Evolutionary conservation across 192 early-diverging fungal species (phyloP).

Genomic region (Mortierella alpina): DNA sequence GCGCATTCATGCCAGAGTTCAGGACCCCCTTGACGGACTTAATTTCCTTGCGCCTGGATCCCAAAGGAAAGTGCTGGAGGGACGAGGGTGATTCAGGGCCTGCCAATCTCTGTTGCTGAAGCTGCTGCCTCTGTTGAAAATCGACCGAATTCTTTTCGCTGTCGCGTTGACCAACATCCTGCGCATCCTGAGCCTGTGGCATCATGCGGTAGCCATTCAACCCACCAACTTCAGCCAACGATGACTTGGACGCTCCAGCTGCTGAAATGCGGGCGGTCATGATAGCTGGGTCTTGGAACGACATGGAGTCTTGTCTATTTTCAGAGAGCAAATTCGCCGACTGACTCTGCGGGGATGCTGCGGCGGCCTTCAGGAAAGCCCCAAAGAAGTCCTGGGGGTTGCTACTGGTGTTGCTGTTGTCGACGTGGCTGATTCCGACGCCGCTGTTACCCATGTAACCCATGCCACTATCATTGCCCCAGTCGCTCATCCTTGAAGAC

Average conservation of each 20-base stretch:
- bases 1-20: conserved; percentile 52
- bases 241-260: conserved; percentile 8
- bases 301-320: conserved; percentile 15
- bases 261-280: conserved; percentile 63
- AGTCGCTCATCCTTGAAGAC: conserved; percentile 31
- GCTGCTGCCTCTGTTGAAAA: conserved; percentile 6
- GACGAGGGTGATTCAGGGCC: conserved; percentile 39
- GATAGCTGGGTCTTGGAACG: conserved; percentile 71
- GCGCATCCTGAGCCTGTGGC: not conserved
- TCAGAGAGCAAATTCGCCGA: not conserved
- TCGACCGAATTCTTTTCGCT: not conserved
- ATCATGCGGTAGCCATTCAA: no score
- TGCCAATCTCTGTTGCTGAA: conserved; percentile 10
- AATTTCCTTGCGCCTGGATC: conserved; percentile 50
- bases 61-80: conserved; percentile 37
- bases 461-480: conserved; percentile 16
- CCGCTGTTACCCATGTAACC: conserved; percentile 11
- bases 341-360: conserved; percentile 31
- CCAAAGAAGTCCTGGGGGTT: conserved; percentile 70
- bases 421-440: conserved; percentile 3
- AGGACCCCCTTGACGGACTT: conserved; percentile 53
- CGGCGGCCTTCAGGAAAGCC: conserved; percentile 68
- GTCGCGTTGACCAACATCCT: not conserved
- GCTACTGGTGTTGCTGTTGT: conserved; percentile 19
- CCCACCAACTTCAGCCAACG: conserved; percentile 23